phyloP scores from a whole-genome alignment of 2,329 filamentous ascomycete species.

The Thelonectria blattea region DNA sequence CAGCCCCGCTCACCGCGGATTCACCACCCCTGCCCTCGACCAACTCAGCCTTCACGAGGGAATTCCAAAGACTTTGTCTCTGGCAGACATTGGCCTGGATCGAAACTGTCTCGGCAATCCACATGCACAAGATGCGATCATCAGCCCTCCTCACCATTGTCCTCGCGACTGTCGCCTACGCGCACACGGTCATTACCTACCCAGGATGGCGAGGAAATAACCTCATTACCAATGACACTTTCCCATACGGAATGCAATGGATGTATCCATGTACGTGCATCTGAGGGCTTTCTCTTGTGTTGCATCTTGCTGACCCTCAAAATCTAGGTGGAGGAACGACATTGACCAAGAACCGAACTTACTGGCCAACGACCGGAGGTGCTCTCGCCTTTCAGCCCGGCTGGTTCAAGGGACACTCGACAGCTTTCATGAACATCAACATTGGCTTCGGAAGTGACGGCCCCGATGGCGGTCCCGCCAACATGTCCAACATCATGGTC shows the following conservation, averaged over 20 bases:
- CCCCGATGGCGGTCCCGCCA: slow-evolving; percentile 69
- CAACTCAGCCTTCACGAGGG: background rate
- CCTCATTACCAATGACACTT: slow-evolving; percentile 77
- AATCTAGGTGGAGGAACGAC: slow-evolving; percentile 81
- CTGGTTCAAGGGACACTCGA: slow-evolving; percentile 90
- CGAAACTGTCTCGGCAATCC: background rate
- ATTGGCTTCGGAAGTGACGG: slow-evolving; percentile 79
- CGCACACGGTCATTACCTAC: slow-evolving; percentile 86
- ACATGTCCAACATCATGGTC: slow-evolving; percentile 87
- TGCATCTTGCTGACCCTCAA: slow-evolving; percentile 20
- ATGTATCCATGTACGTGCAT: slow-evolving; percentile 82
- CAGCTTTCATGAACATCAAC: slow-evolving; percentile 88
- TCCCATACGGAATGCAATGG: slow-evolving; percentile 94
- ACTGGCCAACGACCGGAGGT: slow-evolving; percentile 88
- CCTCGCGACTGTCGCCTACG: slow-evolving; percentile 58
- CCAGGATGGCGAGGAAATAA: slow-evolving; percentile 89
- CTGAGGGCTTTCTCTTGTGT: background rate
- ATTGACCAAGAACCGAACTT: slow-evolving; percentile 81
- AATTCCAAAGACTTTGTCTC: slow-evolving; percentile 11
- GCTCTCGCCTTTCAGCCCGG: slow-evolving; percentile 91
- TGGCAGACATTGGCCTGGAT: slow-evolving; percentile 10
- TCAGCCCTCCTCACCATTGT: slow-evolving; percentile 51
- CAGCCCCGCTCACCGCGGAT: slow-evolving; percentile 1
- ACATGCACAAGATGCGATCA: slow-evolving; percentile 50
- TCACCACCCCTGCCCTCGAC: too few relatives aligned